A percentile compares a stretch with the other conserved stretches of the same genome.
phyloP scores from a whole-genome alignment of 169 alveolate species.

The Cryptosporidium sp. region DNA sequence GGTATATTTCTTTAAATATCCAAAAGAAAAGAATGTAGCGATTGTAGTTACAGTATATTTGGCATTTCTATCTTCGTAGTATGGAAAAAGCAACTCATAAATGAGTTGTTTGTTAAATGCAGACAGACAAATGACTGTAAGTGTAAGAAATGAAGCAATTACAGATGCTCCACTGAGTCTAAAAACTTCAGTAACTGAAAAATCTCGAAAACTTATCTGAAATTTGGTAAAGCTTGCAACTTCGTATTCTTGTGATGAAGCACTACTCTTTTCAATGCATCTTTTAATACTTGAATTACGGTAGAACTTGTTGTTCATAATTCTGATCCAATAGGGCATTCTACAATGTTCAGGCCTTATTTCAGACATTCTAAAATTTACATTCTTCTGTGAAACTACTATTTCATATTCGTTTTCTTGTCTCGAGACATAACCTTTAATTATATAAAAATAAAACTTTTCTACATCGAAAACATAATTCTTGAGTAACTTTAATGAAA shows the following conservation, averaged over 20 bases:
- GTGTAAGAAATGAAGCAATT: slow-evolving; percentile 61
- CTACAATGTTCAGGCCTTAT: background rate
- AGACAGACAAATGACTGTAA: slow-evolving; percentile 50
- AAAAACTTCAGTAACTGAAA: slow-evolving; percentile 65
- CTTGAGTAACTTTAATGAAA: slow-evolving; percentile 39
- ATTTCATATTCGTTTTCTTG: slow-evolving; percentile 73
- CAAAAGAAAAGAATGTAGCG: slow-evolving; percentile 64
- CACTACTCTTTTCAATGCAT: background rate
- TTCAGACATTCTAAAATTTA: background rate
- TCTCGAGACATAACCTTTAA: slow-evolving; percentile 68
- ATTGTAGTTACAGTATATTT: slow-evolving; percentile 42
- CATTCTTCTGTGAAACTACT: slow-evolving; percentile 46
- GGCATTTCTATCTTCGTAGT: slow-evolving; percentile 56
- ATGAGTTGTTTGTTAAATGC: slow-evolving; percentile 70
- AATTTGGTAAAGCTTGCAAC: slow-evolving; percentile 40
- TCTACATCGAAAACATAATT: slow-evolving; percentile 63
- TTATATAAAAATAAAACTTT: slow-evolving; percentile 52
- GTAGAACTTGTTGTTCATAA: background rate
- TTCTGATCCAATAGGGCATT: slow-evolving; percentile 32
- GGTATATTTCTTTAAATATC: slow-evolving; percentile 27
- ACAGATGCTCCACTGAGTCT: slow-evolving; percentile 70
- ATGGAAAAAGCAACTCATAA: slow-evolving; percentile 62
- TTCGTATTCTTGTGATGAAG: background rate
- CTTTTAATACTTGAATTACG: background rate
- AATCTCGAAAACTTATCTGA: slow-evolving; percentile 53